Percentiles rank a stretch among this genome's conserved stretches.
Conservation (phyloP, 495 filamentous ascomycete genomes). For the Penicillium waksmanii region DNA sequence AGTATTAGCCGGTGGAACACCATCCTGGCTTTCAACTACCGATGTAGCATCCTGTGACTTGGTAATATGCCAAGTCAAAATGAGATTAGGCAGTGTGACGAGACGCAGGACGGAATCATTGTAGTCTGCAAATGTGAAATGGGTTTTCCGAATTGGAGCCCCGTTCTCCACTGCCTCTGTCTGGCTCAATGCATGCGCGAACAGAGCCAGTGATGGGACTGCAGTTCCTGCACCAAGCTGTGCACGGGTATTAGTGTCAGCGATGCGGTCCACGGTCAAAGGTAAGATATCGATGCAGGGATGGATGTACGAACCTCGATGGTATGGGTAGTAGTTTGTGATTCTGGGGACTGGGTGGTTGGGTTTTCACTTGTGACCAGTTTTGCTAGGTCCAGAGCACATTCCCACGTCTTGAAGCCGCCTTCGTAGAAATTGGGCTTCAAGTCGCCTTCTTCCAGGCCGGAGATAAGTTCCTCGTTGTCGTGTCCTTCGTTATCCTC, state of each 20-base stretch:
- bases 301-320: slow-evolving; percentile 67
- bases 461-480: slow-evolving; percentile 51
- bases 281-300: not conserved
- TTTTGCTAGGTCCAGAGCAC: slow-evolving; percentile 82
- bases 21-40: slow-evolving; percentile 14
- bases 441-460: slow-evolving; percentile 80
- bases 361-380: slow-evolving; percentile 40
- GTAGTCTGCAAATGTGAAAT: slow-evolving; percentile 84
- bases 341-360: slow-evolving; percentile 21
- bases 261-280: not conserved
- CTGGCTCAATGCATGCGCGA: slow-evolving; percentile 66
- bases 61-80: slow-evolving; percentile 72
- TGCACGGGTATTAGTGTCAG: not conserved
- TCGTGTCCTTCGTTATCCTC: slow-evolving; percentile 64
- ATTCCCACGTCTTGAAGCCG: slow-evolving; percentile 99
- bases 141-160: slow-evolving; percentile 38
- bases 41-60: slow-evolving; percentile 23
- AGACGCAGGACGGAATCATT: slow-evolving; percentile 83
- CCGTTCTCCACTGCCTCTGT: slow-evolving; percentile 23
- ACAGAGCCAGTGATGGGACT: slow-evolving; percentile 76
- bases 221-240: slow-evolving; percentile 92
- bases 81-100: slow-evolving; percentile 85
- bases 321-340: slow-evolving; percentile 55
- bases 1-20: not conserved
- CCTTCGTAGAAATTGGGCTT: slow-evolving; percentile 92